phyloP scores from a whole-genome alignment of 2,329 filamentous ascomycete genomes.

The Torrubiella hemipterigena region DNA sequence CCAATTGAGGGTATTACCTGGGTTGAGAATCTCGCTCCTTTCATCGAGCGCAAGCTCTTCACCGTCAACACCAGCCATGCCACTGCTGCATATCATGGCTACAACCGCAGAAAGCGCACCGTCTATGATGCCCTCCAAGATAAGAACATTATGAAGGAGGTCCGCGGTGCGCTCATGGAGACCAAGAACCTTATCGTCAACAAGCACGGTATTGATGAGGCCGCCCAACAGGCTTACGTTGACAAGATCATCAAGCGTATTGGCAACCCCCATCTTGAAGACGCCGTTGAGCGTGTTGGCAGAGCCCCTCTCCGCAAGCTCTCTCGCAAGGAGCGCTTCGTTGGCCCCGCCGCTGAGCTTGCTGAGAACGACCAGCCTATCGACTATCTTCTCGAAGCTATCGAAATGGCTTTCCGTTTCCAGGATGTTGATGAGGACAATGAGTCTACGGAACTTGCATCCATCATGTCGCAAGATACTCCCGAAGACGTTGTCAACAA shows the following conservation, averaged over 20 bases:
- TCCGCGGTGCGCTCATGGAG: slow-evolving; percentile 70
- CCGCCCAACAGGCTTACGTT: slow-evolving; percentile 77
- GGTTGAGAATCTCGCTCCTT: slow-evolving; percentile 83
- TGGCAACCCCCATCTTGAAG: slow-evolving; percentile 84
- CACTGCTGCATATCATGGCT: slow-evolving; percentile 89
- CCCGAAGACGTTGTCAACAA: slow-evolving; percentile 66
- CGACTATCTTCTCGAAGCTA: slow-evolving; percentile 63
- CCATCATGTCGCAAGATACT: slow-evolving; percentile 65
- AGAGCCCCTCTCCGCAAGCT: slow-evolving; percentile 92
- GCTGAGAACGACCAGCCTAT: slow-evolving; percentile 68
- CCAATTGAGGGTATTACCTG: slow-evolving; percentile 82
- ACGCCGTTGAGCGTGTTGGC: slow-evolving; percentile 88
- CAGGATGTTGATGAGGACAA: slow-evolving; percentile 88
- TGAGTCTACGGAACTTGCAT: slow-evolving; percentile 74
- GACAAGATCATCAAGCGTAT: slow-evolving; percentile 87
- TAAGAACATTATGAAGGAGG: slow-evolving; percentile 64
- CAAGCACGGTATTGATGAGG: slow-evolving; percentile 68
- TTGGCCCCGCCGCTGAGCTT: slow-evolving; percentile 81
- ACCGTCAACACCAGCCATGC: slow-evolving; percentile 98
- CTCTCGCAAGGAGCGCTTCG: slow-evolving; percentile 87
- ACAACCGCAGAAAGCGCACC: slow-evolving; percentile 73
- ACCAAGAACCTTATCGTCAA: slow-evolving; percentile 74
- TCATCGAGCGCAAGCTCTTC: slow-evolving; percentile 98
- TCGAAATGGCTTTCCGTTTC: slow-evolving; percentile 91
- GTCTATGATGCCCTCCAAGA: slow-evolving; percentile 85